Evolutionary conservation across 2,329 filamentous ascomycete genomes (phyloP).

Genomic region (Lasiodiplodia hormozganensis): DNA sequence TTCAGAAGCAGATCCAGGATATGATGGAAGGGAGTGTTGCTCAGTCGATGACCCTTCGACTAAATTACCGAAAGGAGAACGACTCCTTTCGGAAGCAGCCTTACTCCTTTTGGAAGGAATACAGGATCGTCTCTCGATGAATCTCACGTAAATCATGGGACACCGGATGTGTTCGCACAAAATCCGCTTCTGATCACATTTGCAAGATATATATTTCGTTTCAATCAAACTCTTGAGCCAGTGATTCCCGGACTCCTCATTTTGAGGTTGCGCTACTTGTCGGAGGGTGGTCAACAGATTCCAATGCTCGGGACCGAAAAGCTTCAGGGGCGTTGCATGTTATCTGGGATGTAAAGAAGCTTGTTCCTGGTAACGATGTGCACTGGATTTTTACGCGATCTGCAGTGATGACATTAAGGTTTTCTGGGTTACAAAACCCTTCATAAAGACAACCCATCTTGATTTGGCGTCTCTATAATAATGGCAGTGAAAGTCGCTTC

Average conservation of each 20-base stretch:
- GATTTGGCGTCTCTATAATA: no score
- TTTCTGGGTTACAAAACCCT: no score
- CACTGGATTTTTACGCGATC: no score
- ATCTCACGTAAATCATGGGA: neutral
- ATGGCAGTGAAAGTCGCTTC: no score
- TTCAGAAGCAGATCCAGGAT: neutral
- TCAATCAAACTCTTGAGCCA: no score
- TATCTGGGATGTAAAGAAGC: neutral
- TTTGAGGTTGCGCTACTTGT: neutral
- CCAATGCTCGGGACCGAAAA: neutral
- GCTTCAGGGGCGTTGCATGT: neutral
- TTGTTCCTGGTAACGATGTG: no score
- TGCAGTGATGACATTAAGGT: no score
- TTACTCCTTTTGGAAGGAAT: neutral
- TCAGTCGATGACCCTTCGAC: neutral
- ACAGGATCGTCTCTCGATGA: no score
- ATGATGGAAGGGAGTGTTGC: neutral
- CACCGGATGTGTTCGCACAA: neutral
- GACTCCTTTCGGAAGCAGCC: neutral
- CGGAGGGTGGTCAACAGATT: neutral
- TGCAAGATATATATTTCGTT: no score
- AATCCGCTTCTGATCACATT: no score
- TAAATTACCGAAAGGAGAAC: neutral
- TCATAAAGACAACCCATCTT: no score
- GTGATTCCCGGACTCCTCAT: neutral